Evolutionary conservation across 306 rosid genomes (phyloP), one percentile per base, ranked within the genome.

Genomic region (Ziziphus jujuba): DNA sequence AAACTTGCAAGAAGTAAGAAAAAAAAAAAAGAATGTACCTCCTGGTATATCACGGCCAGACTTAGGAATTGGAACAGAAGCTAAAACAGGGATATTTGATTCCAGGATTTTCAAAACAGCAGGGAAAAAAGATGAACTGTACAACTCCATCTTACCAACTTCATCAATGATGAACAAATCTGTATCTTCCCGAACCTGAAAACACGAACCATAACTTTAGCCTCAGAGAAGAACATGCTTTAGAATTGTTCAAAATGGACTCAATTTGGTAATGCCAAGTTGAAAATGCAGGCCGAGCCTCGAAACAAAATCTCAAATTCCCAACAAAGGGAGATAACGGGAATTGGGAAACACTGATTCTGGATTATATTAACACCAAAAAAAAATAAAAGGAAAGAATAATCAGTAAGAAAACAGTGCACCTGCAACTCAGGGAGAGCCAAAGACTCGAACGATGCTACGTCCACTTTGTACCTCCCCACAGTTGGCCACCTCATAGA

Each of bases 141-240:
- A 85, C 68, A 91, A 61, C 81, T 91, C 97, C 97, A 91, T 87
- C 90, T 83, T 89, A 59, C 96, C 96, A 71, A 91, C 90, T 74
- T 91, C 97, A 49, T 87, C 97, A 55, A 89, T 85, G 77, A 91
- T 53, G 78, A 87, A 87, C 31, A 91, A 86, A 73, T 89, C 84
- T n/a, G 85, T 80, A 60, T 82, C 91, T 72, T 89, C 85, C 71
- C 80, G 82, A 22, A 85, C 86, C 96, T 91, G 79, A n/a, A 21
- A 54, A 71, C 40, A 35, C 74, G 31, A 9, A 0, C 5, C 69
- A 23, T 12, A 9, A 28, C 61, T 52, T 76, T 52, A 69, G 68
- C 67, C 73, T 56, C 61, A 19, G 54, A 61, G 31, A 59, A 19
- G 47, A 38, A 48, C 50, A 45, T 25, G 1, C 9, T 23, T 48